Evolutionary conservation across 2,329 filamentous ascomycete species (phyloP).

Genomic region (Alternaria ethzedia): DNA sequence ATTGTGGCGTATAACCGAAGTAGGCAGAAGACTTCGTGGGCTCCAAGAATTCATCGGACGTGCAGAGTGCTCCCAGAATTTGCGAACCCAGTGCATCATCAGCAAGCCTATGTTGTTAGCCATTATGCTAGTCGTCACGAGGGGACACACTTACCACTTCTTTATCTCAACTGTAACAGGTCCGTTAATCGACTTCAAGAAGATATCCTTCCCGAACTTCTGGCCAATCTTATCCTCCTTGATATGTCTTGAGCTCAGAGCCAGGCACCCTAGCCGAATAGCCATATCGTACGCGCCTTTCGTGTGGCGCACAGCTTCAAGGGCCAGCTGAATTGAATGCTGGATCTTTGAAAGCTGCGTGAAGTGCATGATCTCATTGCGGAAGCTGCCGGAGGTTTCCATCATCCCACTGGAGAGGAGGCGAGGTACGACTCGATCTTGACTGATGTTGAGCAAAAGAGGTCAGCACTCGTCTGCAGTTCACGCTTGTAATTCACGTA

Average conservation of each 20-base stretch:
- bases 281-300: constrained; percentile 36
- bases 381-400: constrained; percentile 29
- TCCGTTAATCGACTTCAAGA: constrained; percentile 21
- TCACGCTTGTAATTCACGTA: neutral
- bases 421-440: constrained; percentile 27
- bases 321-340: constrained; percentile 17
- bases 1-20: constrained; percentile 23
- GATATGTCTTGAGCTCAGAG: constrained; percentile 22
- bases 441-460: neutral
- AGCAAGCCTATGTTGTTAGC: constrained; percentile 25
- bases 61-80: constrained; percentile 30
- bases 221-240: constrained; percentile 17
- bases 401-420: constrained; percentile 19
- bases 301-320: constrained; percentile 31
- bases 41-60: constrained; percentile 27
- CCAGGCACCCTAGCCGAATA: constrained; percentile 37
- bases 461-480: neutral
- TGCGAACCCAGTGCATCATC: constrained; percentile 23
- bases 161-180: constrained; percentile 20
- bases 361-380: constrained; percentile 17
- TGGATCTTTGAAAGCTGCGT: constrained; percentile 24
- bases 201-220: constrained; percentile 15
- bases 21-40: constrained; percentile 26
- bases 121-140: neutral
- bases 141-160: constrained; percentile 28